These are phyloP conservation scores for Malbranchea zuffiana DNA, from an alignment of 2,329 filamentous ascomycete species.

Conservation along the genomic window DNA sequence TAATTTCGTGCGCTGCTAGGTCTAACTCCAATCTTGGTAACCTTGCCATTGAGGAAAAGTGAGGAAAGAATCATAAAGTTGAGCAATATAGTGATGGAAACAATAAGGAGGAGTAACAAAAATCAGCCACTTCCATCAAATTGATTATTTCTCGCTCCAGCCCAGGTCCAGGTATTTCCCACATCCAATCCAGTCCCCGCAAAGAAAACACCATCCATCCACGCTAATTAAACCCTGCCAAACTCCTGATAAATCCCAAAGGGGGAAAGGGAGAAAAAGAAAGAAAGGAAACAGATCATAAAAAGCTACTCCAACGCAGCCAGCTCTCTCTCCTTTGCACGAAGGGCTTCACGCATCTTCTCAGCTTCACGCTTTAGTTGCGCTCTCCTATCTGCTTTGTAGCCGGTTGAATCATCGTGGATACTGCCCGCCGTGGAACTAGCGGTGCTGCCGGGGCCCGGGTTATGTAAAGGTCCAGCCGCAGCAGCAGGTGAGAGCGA, in stretches of 20 bases:
- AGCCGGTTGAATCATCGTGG: constrained; percentile 37
- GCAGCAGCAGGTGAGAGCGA: constrained; percentile 9
- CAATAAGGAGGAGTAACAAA: too few species aligned
- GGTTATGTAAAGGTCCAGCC: constrained; percentile 14
- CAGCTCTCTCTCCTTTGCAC: constrained; percentile 63
- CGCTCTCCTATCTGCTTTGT: constrained; percentile 52
- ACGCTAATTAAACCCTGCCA: too few species aligned
- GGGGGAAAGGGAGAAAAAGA: constrained; percentile 9
- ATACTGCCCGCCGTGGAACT: constrained; percentile 12
- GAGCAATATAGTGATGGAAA: too few species aligned
- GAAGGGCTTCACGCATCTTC: constrained; percentile 60
- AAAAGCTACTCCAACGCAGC: constrained; percentile 38
- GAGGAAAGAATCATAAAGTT: too few species aligned
- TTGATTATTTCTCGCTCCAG: too few species aligned
- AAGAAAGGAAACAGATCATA: constrained; percentile 10
- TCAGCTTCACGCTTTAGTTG: constrained; percentile 63
- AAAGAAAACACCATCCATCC: too few species aligned
- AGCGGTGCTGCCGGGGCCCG: constrained; percentile 20
- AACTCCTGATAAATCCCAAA: not conserved
- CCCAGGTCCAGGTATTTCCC: too few species aligned
- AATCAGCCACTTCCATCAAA: too few species aligned
- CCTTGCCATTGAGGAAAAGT: too few species aligned
- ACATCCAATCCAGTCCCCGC: too few species aligned
- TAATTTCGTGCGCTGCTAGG: too few species aligned
- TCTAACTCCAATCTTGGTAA: too few species aligned